Conservation (phyloP, 169 alveolate genomes). For the Plasmodium coatneyi region DNA sequence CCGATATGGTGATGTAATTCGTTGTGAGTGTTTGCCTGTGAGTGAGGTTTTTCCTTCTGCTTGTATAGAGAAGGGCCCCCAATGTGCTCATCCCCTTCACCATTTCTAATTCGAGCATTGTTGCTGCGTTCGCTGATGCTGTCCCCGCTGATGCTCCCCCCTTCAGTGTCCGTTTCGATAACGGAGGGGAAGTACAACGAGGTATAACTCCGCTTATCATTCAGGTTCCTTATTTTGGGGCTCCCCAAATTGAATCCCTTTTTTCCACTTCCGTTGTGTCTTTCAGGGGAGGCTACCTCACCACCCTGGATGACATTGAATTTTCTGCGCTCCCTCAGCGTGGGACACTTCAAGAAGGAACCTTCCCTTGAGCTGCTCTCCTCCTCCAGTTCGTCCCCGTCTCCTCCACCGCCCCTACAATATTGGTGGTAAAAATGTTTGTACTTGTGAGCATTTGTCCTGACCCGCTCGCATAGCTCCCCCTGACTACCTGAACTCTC, state of each 20-base stretch:
- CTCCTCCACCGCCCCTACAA: background rate
- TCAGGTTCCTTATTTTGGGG: background rate
- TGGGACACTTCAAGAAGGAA: background rate
- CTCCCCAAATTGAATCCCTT: background rate
- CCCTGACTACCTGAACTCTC: background rate
- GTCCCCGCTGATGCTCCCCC: background rate
- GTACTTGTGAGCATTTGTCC: conserved; percentile 19
- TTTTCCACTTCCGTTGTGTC: background rate
- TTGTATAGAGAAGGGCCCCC: background rate
- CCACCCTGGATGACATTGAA: conserved; percentile 26
- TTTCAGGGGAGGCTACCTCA: background rate
- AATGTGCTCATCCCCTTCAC: background rate
- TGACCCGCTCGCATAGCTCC: background rate
- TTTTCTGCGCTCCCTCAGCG: conserved; percentile 1
- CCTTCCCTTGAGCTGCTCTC: background rate
- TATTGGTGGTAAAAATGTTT: conserved; percentile 16
- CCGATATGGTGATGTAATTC: background rate
- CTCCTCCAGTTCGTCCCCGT: background rate
- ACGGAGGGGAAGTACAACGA: background rate
- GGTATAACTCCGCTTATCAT: background rate
- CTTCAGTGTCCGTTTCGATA: background rate
- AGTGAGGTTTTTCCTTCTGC: background rate
- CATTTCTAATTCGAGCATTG: background rate
- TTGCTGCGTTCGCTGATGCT: background rate
- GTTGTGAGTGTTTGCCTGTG: background rate